phyloP scores from a whole-genome alignment of 148 eudicot species.

The Camellia japonica region DNA sequence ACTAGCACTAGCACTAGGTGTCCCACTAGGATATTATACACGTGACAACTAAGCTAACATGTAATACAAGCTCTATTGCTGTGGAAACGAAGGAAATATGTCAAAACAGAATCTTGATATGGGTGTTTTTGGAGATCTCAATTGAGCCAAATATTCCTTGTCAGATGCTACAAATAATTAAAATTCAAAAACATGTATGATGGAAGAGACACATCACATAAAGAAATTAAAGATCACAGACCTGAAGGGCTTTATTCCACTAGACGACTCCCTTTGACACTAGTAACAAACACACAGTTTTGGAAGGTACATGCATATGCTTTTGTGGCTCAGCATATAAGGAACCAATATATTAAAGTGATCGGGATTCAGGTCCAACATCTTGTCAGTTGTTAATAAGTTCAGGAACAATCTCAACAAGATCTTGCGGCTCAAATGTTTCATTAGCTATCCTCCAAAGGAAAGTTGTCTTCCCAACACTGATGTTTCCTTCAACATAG shows the following conservation, averaged over 20 bases:
- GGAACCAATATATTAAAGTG: slow-evolving; percentile 85
- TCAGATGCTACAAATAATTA: no score
- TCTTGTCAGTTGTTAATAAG: slow-evolving; percentile 93
- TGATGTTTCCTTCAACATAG: slow-evolving; percentile 95
- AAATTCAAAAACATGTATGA: no score
- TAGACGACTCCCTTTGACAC: slow-evolving; percentile 85
- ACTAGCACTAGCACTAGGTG: no score
- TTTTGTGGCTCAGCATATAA: slow-evolving; percentile 88
- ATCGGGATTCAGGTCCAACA: slow-evolving; percentile 58
- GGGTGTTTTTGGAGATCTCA: no score
- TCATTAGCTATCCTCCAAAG: slow-evolving; percentile 93
- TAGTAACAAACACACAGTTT: slow-evolving; percentile 91
- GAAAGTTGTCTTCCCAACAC: slow-evolving; percentile 95
- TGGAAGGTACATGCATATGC: slow-evolving; percentile 90
- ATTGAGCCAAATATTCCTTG: no score
- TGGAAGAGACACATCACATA: no score
- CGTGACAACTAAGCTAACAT: no score
- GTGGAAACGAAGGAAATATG: no score
- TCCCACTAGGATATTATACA: no score
- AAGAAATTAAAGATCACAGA: no score
- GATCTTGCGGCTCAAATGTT: slow-evolving; percentile 83
- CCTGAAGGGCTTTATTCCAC: slow-evolving; percentile 83
- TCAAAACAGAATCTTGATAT: no score
- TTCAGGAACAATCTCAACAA: slow-evolving; percentile 97
- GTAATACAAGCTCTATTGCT: no score